Base-by-base conservation (phyloP, 352 stramenopile species). In the Phytophthora tentaculata region DNA sequence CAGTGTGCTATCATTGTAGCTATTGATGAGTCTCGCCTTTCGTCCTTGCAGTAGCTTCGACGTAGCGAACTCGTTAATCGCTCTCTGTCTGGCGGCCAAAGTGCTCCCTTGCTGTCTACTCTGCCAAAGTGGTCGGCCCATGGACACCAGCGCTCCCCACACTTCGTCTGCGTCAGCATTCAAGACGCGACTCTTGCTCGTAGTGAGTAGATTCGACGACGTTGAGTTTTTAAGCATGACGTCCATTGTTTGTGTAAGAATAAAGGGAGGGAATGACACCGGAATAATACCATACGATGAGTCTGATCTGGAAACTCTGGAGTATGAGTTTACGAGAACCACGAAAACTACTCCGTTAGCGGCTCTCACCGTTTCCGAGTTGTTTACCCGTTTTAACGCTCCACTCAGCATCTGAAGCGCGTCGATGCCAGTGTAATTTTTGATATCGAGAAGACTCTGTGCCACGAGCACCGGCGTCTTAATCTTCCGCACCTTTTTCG, bases 241-340 rank as follows among this genome's bases (percentile, higher is more conserved):
- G 29, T 80, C 73, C 50, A 80, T 73, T 8, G 61, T 73, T 22
- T 32, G 28, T 73, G 23, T 3, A 64, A 89, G 76, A 54, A 90
- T 56, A 61, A 92, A 85, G 65, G 81, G 70, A 60, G 85, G 83
- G 76, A 94, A 79, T 77, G 86, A 74, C 23, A 16, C 14, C 23
- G 32, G 7, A 39, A 14, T 14, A 22, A 22, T 16, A 45, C 39
- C 39, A 20, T 20, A 45, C 5, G 39, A 45, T 20, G 39, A 14
- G 16, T 45, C 39, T 19, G 39, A 32, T 9, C 28, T 32, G 5
- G 28, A 8, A n/a, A 20, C 16, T 45, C 20, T 12, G 39, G 39
- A 8, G 7, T 45, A 6, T 45, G 39, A 7, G 39, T 19, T 14
- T 4, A 45, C 39, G 13, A 45, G 39, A 8, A 45, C 39, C 7